A percentile compares a stretch with the other conserved stretches of the same genome.
These are phyloP conservation scores for Boletales sp. DNA, from an alignment of 768 basidiomycete species.

Conservation along the genomic window DNA sequence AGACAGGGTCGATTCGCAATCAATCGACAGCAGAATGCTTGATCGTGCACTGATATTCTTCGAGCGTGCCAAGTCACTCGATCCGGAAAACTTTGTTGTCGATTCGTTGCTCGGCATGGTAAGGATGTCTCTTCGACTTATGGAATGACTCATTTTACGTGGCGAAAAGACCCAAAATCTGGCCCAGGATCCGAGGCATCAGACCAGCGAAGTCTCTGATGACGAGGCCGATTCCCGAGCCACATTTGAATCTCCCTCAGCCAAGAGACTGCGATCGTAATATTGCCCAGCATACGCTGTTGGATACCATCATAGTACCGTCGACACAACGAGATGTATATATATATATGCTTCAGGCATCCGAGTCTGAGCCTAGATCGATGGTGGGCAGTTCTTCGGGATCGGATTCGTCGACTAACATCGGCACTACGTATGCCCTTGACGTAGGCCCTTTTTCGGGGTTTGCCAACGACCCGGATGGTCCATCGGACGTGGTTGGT, in stretches of 20 bases:
- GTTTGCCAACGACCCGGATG: background rate
- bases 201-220: constrained; percentile 30
- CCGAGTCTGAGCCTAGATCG: constrained; percentile 78
- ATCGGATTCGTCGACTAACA: constrained; percentile 44
- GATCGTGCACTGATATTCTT: constrained; percentile 54
- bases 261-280: constrained; percentile 18
- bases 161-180: constrained; percentile 20
- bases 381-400: constrained; percentile 78
- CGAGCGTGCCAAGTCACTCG: constrained; percentile 57
- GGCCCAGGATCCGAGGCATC: constrained; percentile 14
- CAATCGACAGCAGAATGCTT: constrained; percentile 43
- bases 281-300: background rate
- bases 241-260: background rate
- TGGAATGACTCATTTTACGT: background rate
- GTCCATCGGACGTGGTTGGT: background rate
- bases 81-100: constrained; percentile 54
- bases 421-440: constrained; percentile 1
- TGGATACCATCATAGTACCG: background rate
- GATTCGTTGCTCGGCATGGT: constrained; percentile 55
- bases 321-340: background rate
- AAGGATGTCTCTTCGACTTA: constrained; percentile 2
- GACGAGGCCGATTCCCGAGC: constrained; percentile 28
- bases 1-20: constrained; percentile 1
- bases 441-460: constrained; percentile 5
- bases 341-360: constrained; percentile 26